phyloP scores from a whole-genome alignment of 2,329 filamentous ascomycete species.

The Fusarium camptoceras region DNA sequence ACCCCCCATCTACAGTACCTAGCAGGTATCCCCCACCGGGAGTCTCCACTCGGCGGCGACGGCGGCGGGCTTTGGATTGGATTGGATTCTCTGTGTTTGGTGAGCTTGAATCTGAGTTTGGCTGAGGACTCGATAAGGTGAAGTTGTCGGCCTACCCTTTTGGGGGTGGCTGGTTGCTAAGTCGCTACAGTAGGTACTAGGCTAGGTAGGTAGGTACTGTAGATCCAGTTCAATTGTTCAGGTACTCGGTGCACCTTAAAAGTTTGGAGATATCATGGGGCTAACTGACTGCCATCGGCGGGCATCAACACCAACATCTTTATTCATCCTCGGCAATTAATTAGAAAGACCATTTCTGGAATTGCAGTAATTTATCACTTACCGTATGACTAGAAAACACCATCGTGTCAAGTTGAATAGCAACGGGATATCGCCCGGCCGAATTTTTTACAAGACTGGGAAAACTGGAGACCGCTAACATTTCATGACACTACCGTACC shows the following conservation, averaged over 20 bases:
- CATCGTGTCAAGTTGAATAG: not conserved
- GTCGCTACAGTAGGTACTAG: not conserved
- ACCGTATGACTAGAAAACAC: not conserved
- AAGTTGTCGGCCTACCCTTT: slow-evolving; percentile 27
- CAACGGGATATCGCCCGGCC: slow-evolving; percentile 36
- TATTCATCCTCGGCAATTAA: not conserved
- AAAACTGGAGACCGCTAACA: slow-evolving; percentile 46
- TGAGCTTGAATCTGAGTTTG: slow-evolving; percentile 37
- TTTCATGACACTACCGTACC: slow-evolving; percentile 46
- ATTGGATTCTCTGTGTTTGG: slow-evolving; percentile 26
- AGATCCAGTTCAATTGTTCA: not conserved
- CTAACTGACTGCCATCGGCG: not conserved
- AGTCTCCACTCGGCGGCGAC: slow-evolving; percentile 43
- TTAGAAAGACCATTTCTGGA: not conserved
- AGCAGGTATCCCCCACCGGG: slow-evolving; percentile 36
- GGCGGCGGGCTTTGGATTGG: slow-evolving; percentile 16
- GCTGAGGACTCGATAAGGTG: slow-evolving; percentile 14
- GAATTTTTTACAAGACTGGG: slow-evolving; percentile 38
- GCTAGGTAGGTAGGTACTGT: too few relatives aligned
- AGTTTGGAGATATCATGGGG: slow-evolving; percentile 9
- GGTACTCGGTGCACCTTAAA: not conserved
- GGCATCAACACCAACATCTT: slow-evolving; percentile 16
- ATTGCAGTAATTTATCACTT: not conserved
- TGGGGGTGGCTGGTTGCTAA: slow-evolving; percentile 18
- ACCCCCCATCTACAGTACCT: slow-evolving; percentile 1